These are phyloP conservation scores for Aspergillus bertholletiae DNA, from an alignment of 495 filamentous ascomycete species.

Conservation along the genomic window DNA sequence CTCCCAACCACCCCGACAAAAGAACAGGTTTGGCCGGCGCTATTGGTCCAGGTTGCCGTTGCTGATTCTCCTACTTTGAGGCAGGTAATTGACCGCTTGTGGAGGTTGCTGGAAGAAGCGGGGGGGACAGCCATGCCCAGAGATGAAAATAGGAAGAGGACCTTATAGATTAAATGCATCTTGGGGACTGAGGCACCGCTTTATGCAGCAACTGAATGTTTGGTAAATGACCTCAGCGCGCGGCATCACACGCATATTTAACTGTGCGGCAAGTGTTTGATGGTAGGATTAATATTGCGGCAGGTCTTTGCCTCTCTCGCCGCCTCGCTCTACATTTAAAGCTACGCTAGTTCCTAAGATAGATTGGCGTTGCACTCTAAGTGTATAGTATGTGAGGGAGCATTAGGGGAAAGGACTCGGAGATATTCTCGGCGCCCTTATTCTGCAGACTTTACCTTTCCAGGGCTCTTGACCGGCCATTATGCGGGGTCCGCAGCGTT, in stretches of 20 bases:
- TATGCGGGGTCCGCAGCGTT: not conserved
- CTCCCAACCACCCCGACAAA: slow-evolving; percentile 11
- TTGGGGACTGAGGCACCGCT: not conserved
- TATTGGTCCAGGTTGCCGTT: slow-evolving; percentile 14
- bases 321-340: no score
- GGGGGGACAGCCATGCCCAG: not conserved
- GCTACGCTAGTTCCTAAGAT: no score
- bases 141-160: not conserved
- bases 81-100: slow-evolving; percentile 12
- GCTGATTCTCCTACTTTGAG: slow-evolving; percentile 9
- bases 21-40: slow-evolving; percentile 7
- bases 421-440: not conserved
- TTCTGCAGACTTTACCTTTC: not conserved
- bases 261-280: no score
- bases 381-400: not conserved
- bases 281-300: no score
- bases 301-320: no score
- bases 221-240: no score
- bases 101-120: not conserved
- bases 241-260: no score
- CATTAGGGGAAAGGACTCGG: not conserved
- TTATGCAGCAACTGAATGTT: no score
- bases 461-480: not conserved
- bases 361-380: not conserved
- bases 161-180: not conserved